Base-by-base conservation (phyloP, 805 yeast species). In the Wickerhamomyces subpelliculosus region DNA sequence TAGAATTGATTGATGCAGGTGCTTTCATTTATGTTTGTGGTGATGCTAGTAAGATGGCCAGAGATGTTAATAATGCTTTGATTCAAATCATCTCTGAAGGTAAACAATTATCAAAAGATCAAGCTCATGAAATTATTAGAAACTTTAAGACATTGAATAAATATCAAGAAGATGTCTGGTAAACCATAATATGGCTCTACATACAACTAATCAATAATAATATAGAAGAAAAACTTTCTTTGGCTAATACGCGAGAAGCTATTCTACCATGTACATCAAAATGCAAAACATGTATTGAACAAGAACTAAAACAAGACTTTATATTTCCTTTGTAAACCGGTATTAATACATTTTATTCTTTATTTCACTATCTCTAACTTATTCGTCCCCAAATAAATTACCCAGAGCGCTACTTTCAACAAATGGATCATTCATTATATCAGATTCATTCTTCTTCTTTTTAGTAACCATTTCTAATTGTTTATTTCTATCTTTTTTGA, bases 161-260 rank as follows among this genome's bases (percentile, higher is more conserved):
- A 63, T 90, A 88, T 62, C 98, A 90, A 67, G 97, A 93, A 65
- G 98, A 90, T 70, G 96, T 90, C 12, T 90, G 98, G 98, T 90
- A 68, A 65, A 18, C 14, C 17, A 13, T 25, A 20, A 20, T 12
- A 12, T 13, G 14, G 13, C 17, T n/a, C n/a, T n/a, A n/a, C n/a
- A n/a, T n/a, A n/a, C n/a, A n/a, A n/a, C n/a, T n/a, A n/a, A n/a
- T n/a, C n/a, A n/a, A n/a, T n/a, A n/a, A n/a, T n/a, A n/a, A n/a
- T n/a, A n/a, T n/a, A n/a, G n/a, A n/a, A n/a, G n/a, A n/a, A n/a
- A n/a, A n/a, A n/a, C n/a, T n/a, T n/a, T n/a, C n/a, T n/a, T n/a
- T n/a, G n/a, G n/a, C n/a, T n/a, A n/a, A n/a, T n/a, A n/a, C n/a
- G n/a, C n/a, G n/a, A n/a, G n/a, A n/a, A n/a, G n/a, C n/a, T n/a